These are phyloP conservation scores for Quercus aquifolioides DNA, from an alignment of 306 rosid genomes.

Conservation along the genomic window DNA sequence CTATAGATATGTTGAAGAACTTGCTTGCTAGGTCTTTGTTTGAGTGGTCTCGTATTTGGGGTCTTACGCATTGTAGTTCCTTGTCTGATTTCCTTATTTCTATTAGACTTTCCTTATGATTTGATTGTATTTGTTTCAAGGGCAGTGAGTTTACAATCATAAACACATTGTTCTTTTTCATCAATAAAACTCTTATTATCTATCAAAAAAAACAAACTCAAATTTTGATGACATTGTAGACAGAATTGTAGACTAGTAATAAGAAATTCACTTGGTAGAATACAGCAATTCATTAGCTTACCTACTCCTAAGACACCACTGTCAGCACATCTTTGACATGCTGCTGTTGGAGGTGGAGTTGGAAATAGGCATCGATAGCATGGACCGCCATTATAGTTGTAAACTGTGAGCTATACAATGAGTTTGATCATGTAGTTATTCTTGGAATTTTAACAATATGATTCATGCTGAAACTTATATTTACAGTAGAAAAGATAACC, in stretches of 20 bases:
- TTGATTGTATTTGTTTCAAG: too few species aligned
- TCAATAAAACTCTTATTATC: too few species aligned
- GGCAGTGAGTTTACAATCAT: too few species aligned
- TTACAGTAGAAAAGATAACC: neutral
- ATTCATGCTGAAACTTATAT: conserved; percentile 1
- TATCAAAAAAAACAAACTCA: neutral
- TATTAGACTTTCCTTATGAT: too few species aligned
- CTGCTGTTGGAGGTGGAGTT: conserved; percentile 88
- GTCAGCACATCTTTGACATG: conserved; percentile 96
- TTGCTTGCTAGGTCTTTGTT: too few species aligned
- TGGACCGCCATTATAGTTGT: conserved; percentile 83
- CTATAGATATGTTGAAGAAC: too few species aligned
- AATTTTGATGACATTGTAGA: neutral
- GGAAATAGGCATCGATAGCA: conserved; percentile 95
- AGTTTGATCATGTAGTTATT: neutral
- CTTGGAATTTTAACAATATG: neutral
- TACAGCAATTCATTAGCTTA: conserved; percentile 21
- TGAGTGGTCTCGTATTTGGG: too few species aligned
- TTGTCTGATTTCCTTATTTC: too few species aligned
- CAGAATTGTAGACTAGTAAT: neutral
- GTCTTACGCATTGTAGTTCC: too few species aligned
- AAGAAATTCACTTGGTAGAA: neutral
- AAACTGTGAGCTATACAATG: conserved; percentile 78
- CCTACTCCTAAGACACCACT: conserved; percentile 97
- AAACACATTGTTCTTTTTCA: too few species aligned